These are phyloP conservation scores for Aspergillus ibericus DNA, from an alignment of 2,329 filamentous ascomycete genomes.

Conservation along the genomic window DNA sequence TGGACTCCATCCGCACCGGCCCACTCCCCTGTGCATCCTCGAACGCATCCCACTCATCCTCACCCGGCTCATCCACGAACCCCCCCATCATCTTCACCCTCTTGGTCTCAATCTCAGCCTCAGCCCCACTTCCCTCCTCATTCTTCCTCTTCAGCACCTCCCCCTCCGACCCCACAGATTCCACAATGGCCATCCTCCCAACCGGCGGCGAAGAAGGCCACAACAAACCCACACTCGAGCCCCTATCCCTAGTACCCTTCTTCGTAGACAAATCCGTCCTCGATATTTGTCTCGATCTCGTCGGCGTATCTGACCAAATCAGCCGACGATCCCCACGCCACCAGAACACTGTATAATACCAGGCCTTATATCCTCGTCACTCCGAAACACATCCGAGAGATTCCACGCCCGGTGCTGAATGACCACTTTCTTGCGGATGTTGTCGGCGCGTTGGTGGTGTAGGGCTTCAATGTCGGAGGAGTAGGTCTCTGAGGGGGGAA, in stretches of 20 bases:
- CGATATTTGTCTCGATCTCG: constrained; percentile 26
- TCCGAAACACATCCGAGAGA: constrained; percentile 43
- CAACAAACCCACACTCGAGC: constrained; percentile 5
- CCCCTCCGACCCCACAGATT: constrained; percentile 23
- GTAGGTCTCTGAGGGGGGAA: constrained; percentile 33
- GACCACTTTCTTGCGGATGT: constrained; percentile 38
- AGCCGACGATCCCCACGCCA: neutral
- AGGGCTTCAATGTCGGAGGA: constrained; percentile 44
- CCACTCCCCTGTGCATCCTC: no score
- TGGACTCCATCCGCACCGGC: no score
- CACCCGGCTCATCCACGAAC: no score
- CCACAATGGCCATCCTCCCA: constrained; percentile 28
- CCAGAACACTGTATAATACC: constrained; percentile 22
- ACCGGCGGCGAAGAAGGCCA: constrained; percentile 37
- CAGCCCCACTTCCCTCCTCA: no score
- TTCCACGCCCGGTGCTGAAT: constrained; percentile 47
- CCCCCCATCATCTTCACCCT: no score
- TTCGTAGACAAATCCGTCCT: neutral
- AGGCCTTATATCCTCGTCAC: constrained; percentile 42
- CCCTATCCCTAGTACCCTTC: no score
- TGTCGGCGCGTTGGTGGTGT: constrained; percentile 33
- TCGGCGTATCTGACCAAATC: constrained; percentile 38
- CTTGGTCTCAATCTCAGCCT: no score
- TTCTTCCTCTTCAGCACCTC: constrained; percentile 45
- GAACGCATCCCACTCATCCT: no score